Base-by-base conservation (phyloP, 768 basidiomycete species). In the Filobasidium wieringae region DNA sequence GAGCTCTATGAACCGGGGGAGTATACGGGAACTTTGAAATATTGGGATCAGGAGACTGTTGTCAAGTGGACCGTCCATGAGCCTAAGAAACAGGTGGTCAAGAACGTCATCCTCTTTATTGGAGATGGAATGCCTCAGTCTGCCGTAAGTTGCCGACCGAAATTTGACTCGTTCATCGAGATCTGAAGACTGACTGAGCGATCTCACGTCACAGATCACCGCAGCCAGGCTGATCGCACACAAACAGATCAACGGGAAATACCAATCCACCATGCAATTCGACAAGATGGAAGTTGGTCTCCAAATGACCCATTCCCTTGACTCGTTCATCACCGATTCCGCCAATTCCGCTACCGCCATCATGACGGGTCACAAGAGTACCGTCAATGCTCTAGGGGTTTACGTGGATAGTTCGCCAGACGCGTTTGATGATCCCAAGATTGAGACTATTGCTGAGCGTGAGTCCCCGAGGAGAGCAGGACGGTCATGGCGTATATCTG, bases 281-380 rank as follows among this genome's bases (percentile, higher is more conserved):
- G 51, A 49, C 47, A 22, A 62, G 17, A 51, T 55, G 53, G 36
- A 51, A 22, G 51, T 61, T 4, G 53, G 54, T 30, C 27, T 63
- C 17, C 75, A 76, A 57, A 74, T 72, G 72, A 75, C 74, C 40
- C 72, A 75, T 61, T 64, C 60, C 9, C 59, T 66, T 34, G 62
- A 61, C 53, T 68, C 65, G 57, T 60, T 72, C 66, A 73, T 73
- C 61, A 72, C 70, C 57, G 71, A 73, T 55, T 74, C 72, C 6
- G 76, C 76, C 64, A 76, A 76, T 66, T 73, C 70, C 2, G 76
- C 76, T 4, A 72, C 75, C 2, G 71, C 76, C 0, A 64, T 76
- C 14, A 71, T 69, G 61, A 61, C 72, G 1, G 75, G 75, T 30
- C 63, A 69, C 56, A 73, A 73, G 58, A 47, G 68, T 33, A 74